Evolutionary conservation across 2,329 filamentous ascomycete genomes (phyloP), one percentile per base, ranked within the genome.

Genomic region (Colletotrichum tropicicola): DNA sequence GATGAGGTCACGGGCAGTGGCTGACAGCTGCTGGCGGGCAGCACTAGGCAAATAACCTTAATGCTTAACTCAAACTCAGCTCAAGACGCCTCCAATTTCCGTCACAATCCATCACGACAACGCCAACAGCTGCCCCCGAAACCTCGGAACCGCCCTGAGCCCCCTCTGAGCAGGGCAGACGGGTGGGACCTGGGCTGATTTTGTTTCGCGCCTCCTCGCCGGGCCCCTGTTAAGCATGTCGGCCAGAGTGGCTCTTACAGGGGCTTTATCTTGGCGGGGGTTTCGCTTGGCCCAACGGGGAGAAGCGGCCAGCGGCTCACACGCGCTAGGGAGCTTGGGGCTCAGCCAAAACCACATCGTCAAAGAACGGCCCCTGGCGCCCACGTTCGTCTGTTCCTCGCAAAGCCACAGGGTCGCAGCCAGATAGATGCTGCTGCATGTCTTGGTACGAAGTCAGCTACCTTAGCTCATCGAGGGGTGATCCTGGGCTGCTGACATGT

Each of bases 201-300:
- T 45, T 41, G 62, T 57, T 57, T 52, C 58, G 44, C 17, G 15
- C 44, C 35, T 59, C 35, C 43, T 44, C 8, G 35, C 30, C 61
- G 49, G 19, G 19, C 43, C 15, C 17, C 47, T 44, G n/a, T 6
- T n/a, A 35, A 56, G 39, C 25, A 56, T 45, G 52, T 35, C 54
- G 19, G 19, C 23, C 19, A 12, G 2, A 10, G 49, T 55, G 57
- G 57, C 30, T 64, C 63, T 53, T 48, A 27, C 63, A 62, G 45
- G 59, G 59, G 59, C 45, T 66, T 48, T 8, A 63, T 58, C 58
- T 66, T 66, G 63, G 59, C 63, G 52, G 59, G 52, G 53, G 59
- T 63, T 56, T 63, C 45, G 45, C 30, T 41, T 30, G 51, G 3
- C 58, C 37, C 15, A 39, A 48, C n/a, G 21, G 28, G 58, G 52